These are phyloP conservation scores for Sclerospora graminicola DNA, from an alignment of 352 stramenopile species.

Conservation along the genomic window DNA sequence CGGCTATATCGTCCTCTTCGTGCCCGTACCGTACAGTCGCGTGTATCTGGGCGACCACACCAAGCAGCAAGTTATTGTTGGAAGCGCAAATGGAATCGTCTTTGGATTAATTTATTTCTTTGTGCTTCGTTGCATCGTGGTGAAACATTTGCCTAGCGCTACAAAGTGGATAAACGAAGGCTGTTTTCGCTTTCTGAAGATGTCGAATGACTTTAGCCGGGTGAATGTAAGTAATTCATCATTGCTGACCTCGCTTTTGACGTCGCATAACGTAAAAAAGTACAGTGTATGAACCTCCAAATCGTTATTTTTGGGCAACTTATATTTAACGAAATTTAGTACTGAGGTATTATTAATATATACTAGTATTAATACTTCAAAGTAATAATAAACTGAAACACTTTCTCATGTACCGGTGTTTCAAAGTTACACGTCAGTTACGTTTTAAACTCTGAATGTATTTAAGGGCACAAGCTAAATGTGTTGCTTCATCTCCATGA, in stretches of 20 bases:
- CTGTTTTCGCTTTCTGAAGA: slow-evolving; percentile 17
- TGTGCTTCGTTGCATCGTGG: slow-evolving; percentile 28
- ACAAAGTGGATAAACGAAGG: slow-evolving; percentile 20
- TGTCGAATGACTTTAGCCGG: slow-evolving; percentile 32
- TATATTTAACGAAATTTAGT: too few relatives aligned
- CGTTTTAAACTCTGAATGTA: too few relatives aligned
- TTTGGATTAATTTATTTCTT: slow-evolving; percentile 36
- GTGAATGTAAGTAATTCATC: slow-evolving; percentile 2
- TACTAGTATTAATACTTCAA: too few relatives aligned
- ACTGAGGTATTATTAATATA: too few relatives aligned
- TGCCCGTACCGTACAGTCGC: slow-evolving; percentile 45
- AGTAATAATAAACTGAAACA: too few relatives aligned
- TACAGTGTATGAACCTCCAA: too few relatives aligned
- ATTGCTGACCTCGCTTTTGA: slow-evolving; percentile 14
- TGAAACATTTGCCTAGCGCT: slow-evolving; percentile 13
- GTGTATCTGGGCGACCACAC: slow-evolving; percentile 55
- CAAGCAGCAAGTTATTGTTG: slow-evolving; percentile 33
- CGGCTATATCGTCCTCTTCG: slow-evolving; percentile 21
- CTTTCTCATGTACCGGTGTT: too few relatives aligned
- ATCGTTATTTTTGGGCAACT: too few relatives aligned
- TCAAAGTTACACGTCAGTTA: too few relatives aligned
- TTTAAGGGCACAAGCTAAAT: too few relatives aligned
- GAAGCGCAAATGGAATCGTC: slow-evolving; percentile 25
- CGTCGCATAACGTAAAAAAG: too few relatives aligned
- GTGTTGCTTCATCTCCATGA: too few relatives aligned